A percentile compares a stretch with the other conserved stretches of the same genome.
Conservation (phyloP, 2,329 filamentous ascomycete species). For the Fusarium praegraminearum region DNA sequence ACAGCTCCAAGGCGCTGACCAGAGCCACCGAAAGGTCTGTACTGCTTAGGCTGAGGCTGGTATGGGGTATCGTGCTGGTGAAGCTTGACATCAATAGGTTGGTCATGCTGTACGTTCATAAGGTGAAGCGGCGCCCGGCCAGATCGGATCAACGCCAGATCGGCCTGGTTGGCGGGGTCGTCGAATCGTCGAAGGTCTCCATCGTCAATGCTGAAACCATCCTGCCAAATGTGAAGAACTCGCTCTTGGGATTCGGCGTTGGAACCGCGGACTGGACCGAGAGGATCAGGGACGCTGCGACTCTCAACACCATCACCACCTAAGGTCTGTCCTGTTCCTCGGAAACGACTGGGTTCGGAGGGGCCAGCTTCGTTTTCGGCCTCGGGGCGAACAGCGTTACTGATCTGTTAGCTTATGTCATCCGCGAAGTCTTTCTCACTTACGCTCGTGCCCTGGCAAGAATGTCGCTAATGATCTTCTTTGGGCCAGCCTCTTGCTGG, state of each 20-base stretch:
- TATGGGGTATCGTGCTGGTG: constrained; percentile 80
- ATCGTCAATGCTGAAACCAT: constrained; percentile 88
- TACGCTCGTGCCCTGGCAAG: constrained; percentile 73
- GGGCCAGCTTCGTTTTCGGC: constrained; percentile 62
- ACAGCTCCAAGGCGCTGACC: constrained; percentile 83
- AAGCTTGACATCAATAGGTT: constrained; percentile 83
- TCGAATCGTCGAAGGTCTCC: constrained; percentile 82
- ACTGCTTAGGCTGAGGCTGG: constrained; percentile 77
- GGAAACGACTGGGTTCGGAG: constrained; percentile 68
- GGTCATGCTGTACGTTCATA: constrained; percentile 79
- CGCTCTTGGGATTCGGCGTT: constrained; percentile 69
- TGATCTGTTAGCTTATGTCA: constrained; percentile 49
- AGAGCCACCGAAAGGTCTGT: constrained; percentile 78
- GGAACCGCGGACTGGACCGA: constrained; percentile 46
- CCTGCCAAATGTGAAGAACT: constrained; percentile 81
- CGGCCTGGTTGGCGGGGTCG: constrained; percentile 78
- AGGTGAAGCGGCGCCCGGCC: constrained; percentile 82
- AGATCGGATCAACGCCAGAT: constrained; percentile 79
- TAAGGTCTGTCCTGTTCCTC: constrained; percentile 78
- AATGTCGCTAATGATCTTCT: constrained; percentile 72
- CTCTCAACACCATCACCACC: constrained; percentile 82
- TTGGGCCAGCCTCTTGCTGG: constrained; percentile 61
- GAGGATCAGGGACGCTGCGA: constrained; percentile 73
- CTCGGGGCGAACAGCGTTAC: constrained; percentile 71
- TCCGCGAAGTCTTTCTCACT: constrained; percentile 31